phyloP scores from a whole-genome alignment of 352 stramenopile genomes.

The Aphanomyces cochlioides region DNA sequence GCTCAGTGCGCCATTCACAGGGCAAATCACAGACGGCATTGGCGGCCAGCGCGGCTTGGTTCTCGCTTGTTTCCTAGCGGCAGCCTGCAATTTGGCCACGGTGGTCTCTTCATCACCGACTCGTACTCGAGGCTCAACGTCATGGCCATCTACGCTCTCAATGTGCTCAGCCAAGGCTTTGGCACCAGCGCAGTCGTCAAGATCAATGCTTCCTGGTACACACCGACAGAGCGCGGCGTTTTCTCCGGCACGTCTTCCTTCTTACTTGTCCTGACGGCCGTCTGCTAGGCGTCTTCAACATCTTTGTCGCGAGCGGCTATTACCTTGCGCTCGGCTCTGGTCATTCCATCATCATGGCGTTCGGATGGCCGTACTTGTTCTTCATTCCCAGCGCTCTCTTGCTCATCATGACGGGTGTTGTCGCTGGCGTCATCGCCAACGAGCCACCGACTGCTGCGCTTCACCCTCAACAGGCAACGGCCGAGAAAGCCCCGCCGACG shows the following conservation, averaged over 20 bases:
- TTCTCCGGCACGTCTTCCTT: conserved; percentile 43
- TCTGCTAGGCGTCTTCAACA: conserved; percentile 54
- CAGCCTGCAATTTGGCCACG: conserved; percentile 58
- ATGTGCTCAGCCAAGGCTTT: conserved; percentile 66
- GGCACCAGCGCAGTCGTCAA: conserved; percentile 71
- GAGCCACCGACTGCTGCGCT: conserved; percentile 45
- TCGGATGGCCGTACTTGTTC: conserved; percentile 69
- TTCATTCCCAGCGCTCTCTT: conserved; percentile 50
- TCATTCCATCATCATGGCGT: conserved; percentile 50
- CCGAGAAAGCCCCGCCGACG: background rate
- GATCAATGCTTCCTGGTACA: conserved; percentile 73
- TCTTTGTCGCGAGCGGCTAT: conserved; percentile 73
- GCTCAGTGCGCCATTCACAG: conserved; percentile 56
- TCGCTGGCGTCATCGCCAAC: conserved; percentile 52
- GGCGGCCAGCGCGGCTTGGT: conserved; percentile 65
- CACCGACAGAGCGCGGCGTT: conserved; percentile 52
- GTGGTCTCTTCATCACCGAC: conserved; percentile 45
- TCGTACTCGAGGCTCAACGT: conserved; percentile 46
- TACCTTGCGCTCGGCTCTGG: conserved; percentile 62
- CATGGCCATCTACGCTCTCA: conserved; percentile 56
- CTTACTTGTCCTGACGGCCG: background rate
- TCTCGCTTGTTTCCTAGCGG: conserved; percentile 51
- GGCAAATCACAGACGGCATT: conserved; percentile 65
- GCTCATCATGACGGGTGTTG: conserved; percentile 48
- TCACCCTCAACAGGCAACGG: background rate